Evolutionary conservation across 108 stramenopile species (phyloP).

Genomic region (Conticribra guillardii): DNA sequence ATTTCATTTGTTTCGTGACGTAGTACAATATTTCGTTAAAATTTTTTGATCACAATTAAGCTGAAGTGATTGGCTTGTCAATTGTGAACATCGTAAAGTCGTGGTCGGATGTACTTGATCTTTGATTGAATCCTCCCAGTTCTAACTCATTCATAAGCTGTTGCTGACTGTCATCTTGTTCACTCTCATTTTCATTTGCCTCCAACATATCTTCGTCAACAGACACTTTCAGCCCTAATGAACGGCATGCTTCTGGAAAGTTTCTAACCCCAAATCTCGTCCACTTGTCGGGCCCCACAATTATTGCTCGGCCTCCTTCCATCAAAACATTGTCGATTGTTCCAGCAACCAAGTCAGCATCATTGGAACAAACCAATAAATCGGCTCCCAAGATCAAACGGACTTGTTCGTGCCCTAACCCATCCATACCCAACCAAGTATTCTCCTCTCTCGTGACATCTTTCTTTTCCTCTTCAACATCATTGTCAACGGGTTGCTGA

Average conservation of each 20-base stretch:
- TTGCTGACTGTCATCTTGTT: neutral
- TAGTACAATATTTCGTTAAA: too few relatives aligned
- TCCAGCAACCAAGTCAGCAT: conserved; percentile 35
- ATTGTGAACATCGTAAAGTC: conserved; percentile 37
- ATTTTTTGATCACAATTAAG: too few relatives aligned
- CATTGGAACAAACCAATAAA: conserved; percentile 39
- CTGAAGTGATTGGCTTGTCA: conserved; percentile 32
- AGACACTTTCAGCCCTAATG: conserved; percentile 17
- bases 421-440: conserved; percentile 32
- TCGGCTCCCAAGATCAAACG: conserved; percentile 42
- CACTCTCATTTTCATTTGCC: neutral
- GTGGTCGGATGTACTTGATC: conserved; percentile 5
- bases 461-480: neutral
- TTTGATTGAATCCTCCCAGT: conserved; percentile 19
- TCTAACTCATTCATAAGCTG: conserved; percentile 24
- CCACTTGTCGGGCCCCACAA: conserved; percentile 13
- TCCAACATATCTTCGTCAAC: conserved; percentile 26
- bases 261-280: conserved; percentile 23
- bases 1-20: too few relatives aligned
- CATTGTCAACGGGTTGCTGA: conserved; percentile 6
- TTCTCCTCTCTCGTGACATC: neutral
- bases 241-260: conserved; percentile 33
- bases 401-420: conserved; percentile 21
- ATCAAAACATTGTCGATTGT: conserved; percentile 34
- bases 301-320: conserved; percentile 29